Conservation (phyloP, 1,284 basidiomycete species). For the Anthracocystis walkeri region DNA sequence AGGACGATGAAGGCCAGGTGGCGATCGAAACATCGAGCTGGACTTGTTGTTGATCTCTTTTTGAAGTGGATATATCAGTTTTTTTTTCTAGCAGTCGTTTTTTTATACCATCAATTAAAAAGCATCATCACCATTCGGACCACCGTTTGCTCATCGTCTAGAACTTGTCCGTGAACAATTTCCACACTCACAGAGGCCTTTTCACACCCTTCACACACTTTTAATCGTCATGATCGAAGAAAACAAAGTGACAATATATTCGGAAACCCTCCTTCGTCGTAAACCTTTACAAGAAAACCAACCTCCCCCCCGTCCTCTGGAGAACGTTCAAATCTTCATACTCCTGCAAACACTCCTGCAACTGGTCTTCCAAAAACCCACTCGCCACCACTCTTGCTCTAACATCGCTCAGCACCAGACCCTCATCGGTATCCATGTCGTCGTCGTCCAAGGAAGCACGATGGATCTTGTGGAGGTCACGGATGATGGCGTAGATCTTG, state of each 20-base stretch:
- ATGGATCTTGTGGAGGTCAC: conserved; percentile 52
- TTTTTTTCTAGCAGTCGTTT: no score
- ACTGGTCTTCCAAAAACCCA: conserved; percentile 54
- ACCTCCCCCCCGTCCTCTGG: conserved; percentile 18
- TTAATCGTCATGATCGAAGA: no score
- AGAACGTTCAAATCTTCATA: conserved; percentile 47
- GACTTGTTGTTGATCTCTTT: conserved; percentile 45
- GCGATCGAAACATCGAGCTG: conserved; percentile 29
- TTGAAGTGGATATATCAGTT: no score
- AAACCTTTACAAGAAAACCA: conserved; percentile 31
- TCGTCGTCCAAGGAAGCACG: not conserved
- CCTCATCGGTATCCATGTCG: conserved; percentile 9
- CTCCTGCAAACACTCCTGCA: conserved; percentile 48
- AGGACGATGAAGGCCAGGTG: not conserved
- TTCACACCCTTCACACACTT: no score
- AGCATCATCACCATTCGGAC: no score
- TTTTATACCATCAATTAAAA: no score
- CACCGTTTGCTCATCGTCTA: no score
- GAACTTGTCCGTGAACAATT: no score
- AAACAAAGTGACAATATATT: no score
- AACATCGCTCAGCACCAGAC: conserved; percentile 12
- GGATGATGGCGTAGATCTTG: conserved; percentile 68
- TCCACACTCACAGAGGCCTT: no score
- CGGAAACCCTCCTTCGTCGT: no score
- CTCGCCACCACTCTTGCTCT: conserved; percentile 31